Evolutionary conservation across 2,329 filamentous ascomycete genomes (phyloP).

Genomic region (Corniculantispora saksenae): DNA sequence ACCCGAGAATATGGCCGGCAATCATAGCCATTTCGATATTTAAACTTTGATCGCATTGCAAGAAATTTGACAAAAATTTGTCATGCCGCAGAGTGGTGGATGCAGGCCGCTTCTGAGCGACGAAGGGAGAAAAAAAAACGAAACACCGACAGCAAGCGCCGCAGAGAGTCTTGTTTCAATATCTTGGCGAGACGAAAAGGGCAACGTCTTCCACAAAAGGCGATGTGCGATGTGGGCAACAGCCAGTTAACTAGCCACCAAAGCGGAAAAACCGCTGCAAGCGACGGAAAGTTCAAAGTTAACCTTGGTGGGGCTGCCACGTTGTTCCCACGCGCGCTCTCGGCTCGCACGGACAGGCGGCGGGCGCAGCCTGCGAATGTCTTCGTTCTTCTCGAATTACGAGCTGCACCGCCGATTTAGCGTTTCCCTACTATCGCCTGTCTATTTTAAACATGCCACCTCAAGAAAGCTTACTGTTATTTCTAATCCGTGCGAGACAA

Average conservation of each 20-base stretch:
- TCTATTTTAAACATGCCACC: not conserved
- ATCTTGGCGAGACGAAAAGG: too few species aligned
- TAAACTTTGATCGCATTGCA: too few species aligned
- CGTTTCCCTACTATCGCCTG: not conserved
- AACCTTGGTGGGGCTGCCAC: slow-evolving; percentile 6
- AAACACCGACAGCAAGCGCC: too few species aligned
- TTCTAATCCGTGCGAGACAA: not conserved
- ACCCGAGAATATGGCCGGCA: too few species aligned
- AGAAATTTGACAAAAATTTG: too few species aligned
- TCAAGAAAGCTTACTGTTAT: not conserved
- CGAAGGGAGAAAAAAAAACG: too few species aligned
- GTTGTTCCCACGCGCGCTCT: not conserved
- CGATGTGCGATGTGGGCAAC: too few species aligned
- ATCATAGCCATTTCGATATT: too few species aligned
- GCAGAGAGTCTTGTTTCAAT: too few species aligned
- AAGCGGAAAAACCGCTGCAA: slow-evolving; percentile 7
- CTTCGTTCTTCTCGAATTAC: not conserved
- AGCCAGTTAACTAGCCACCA: not conserved
- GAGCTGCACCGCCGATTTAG: not conserved
- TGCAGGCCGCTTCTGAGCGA: too few species aligned
- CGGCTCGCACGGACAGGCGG: not conserved
- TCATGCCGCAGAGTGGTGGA: too few species aligned
- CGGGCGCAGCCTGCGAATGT: too few species aligned
- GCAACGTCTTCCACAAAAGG: not conserved
- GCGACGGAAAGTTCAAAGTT: slow-evolving; percentile 14